phyloP scores from a whole-genome alignment of 495 filamentous ascomycete species.

The Corynascus novoguineensis region DNA sequence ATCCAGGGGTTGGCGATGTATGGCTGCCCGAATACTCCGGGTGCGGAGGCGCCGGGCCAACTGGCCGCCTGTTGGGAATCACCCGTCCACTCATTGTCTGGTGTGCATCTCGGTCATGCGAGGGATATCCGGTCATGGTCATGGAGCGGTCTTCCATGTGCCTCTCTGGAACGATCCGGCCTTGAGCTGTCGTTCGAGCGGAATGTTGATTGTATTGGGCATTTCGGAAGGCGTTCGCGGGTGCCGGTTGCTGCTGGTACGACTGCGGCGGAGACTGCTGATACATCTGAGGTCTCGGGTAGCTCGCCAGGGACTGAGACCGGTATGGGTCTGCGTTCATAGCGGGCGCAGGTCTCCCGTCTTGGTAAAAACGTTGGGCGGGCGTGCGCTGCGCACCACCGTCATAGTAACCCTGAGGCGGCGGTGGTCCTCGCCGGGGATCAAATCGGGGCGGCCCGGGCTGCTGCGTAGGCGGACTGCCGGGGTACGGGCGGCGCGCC shows the following conservation, averaged over 20 bases:
- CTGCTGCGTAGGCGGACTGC: conserved; percentile 27
- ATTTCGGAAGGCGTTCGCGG: conserved; percentile 69
- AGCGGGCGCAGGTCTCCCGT: conserved; percentile 56
- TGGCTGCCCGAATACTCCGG: conserved; percentile 16
- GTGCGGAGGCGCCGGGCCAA: conserved; percentile 22
- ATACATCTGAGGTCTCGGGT: conserved; percentile 60
- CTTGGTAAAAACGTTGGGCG: conserved; percentile 50
- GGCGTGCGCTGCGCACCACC: conserved; percentile 51
- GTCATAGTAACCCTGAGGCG: conserved; percentile 49
- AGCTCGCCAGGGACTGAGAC: conserved; percentile 83
- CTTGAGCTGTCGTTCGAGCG: conserved; percentile 77
- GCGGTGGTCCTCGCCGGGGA: conserved; percentile 26
- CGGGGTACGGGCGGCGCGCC: conserved; percentile 51
- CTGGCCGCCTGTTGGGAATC: conserved; percentile 60
- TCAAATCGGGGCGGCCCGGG: conserved; percentile 12
- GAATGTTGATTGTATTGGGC: conserved; percentile 60
- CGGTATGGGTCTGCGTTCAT: conserved; percentile 79
- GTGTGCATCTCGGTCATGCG: conserved; percentile 65
- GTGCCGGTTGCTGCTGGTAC: conserved; percentile 61
- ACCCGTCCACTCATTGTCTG: conserved; percentile 90
- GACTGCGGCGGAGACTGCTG: conserved; percentile 54
- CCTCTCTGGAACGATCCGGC: conserved; percentile 81
- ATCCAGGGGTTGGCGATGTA: conserved; percentile 14
- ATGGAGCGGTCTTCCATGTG: conserved; percentile 83
- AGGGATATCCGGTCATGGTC: conserved; percentile 84